Conservation (phyloP, 1,139 yeast genomes). For the Saccharomyces hybrid region DNA sequence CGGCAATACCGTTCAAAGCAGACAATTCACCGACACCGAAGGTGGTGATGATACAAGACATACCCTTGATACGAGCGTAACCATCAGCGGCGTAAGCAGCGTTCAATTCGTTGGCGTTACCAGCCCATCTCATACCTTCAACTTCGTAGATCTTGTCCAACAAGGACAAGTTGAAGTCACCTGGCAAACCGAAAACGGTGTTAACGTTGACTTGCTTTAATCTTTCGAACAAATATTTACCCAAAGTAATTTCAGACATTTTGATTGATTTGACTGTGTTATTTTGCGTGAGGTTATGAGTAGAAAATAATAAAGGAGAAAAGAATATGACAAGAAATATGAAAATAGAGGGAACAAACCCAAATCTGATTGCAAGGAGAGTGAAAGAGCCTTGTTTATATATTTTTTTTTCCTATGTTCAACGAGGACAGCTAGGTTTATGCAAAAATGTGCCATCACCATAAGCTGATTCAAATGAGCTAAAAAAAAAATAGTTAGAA, state of each 20-base stretch:
- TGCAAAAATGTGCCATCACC: neutral
- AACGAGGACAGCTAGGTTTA: neutral
- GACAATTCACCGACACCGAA: conserved; percentile 86
- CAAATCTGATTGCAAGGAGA: neutral
- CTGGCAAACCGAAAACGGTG: conserved; percentile 62
- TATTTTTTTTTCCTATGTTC: neutral
- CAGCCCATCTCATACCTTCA: conserved; percentile 56
- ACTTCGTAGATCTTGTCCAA: conserved; percentile 59
- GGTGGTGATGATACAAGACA: conserved; percentile 55
- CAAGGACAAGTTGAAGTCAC: conserved; percentile 61
- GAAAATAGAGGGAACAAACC: neutral
- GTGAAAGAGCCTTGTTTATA: neutral
- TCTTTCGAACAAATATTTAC: conserved; percentile 57
- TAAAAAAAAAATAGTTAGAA: neutral
- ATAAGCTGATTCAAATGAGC: neutral
- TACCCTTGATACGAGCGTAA: conserved; percentile 57
- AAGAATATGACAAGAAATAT: conserved; percentile 1
- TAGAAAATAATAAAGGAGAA: conserved; percentile 1
- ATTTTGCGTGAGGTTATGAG: conserved; percentile 5
- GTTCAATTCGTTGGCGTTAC: conserved; percentile 65
- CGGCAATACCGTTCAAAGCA: conserved; percentile 78
- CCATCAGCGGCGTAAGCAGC: conserved; percentile 71
- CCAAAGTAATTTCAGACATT: conserved; percentile 43
- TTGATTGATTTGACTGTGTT: conserved; percentile 7
- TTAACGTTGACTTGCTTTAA: conserved; percentile 43